phyloP scores from a whole-genome alignment of 1,139 yeast species.

The Candida pseudoviswanathii region DNA sequence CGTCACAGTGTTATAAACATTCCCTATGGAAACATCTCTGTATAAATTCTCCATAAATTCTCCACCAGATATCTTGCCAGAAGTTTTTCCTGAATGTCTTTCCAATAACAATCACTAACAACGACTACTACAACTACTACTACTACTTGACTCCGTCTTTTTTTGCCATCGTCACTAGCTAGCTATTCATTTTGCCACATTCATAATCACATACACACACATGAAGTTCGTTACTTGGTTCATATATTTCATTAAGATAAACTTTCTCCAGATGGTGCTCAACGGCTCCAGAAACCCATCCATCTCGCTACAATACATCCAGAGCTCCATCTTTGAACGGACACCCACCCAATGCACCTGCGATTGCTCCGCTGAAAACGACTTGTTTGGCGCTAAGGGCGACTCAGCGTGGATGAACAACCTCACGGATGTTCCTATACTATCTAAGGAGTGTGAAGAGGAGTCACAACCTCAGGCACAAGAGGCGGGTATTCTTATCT shows the following conservation, averaged over 20 bases:
- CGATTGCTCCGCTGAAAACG: not conserved
- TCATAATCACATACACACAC: not conserved
- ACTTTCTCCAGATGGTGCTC: slow-evolving; percentile 40
- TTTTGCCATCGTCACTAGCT: not conserved
- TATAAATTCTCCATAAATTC: no score
- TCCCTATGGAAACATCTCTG: no score
- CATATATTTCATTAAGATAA: slow-evolving; percentile 40
- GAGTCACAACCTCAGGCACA: not conserved
- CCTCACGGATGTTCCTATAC: slow-evolving; percentile 31
- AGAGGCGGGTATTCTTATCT: no score
- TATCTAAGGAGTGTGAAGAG: slow-evolving; percentile 1
- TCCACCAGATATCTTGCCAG: no score
- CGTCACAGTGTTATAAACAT: no score
- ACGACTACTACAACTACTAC: no score
- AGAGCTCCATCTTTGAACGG: slow-evolving; percentile 37
- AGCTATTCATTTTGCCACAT: not conserved
- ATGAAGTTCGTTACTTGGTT: slow-evolving; percentile 40
- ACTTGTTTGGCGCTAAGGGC: slow-evolving; percentile 10
- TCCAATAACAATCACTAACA: no score
- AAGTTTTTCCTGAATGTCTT: no score
- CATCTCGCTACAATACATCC: slow-evolving; percentile 33
- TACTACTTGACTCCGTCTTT: no score
- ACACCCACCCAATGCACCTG: not conserved
- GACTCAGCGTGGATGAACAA: slow-evolving; percentile 23
- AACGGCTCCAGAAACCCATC: slow-evolving; percentile 38